phyloP scores from a whole-genome alignment of 2,329 filamentous ascomycete species.

The Hypoxylon sp. region DNA sequence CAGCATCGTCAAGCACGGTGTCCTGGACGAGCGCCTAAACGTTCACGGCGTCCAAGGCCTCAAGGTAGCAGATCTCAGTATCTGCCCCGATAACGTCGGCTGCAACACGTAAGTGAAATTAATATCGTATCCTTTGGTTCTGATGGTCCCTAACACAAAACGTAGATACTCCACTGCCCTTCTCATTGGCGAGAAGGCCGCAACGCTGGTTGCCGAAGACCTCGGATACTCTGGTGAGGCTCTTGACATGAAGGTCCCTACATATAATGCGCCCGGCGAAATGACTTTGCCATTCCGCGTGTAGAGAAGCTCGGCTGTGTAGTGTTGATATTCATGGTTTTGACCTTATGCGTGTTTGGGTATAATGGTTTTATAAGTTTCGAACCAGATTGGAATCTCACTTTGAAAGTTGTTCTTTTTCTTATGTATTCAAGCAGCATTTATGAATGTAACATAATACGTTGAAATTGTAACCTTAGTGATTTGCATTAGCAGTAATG shows the following conservation, averaged over 20 bases:
- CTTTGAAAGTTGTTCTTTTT: not conserved
- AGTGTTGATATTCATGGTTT: not conserved
- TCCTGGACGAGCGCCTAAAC: constrained; percentile 82
- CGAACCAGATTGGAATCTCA: constrained; percentile 31
- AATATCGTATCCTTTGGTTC: constrained; percentile 41
- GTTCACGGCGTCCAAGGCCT: constrained; percentile 83
- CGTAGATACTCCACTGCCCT: constrained; percentile 76
- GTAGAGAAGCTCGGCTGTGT: constrained; percentile 47
- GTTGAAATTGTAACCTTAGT: constrained; percentile 1
- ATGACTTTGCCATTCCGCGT: constrained; percentile 59
- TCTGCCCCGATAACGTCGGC: constrained; percentile 85
- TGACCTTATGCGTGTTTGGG: constrained; percentile 4
- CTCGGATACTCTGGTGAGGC: constrained; percentile 80
- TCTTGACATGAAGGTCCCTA: constrained; percentile 82
- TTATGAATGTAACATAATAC: constrained; percentile 32
- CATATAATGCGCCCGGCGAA: constrained; percentile 72
- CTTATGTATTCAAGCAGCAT: constrained; percentile 6
- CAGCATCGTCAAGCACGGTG: constrained; percentile 84
- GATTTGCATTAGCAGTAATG: not conserved
- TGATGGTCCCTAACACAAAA: constrained; percentile 7
- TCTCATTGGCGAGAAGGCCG: constrained; percentile 82
- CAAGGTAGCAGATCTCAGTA: constrained; percentile 82
- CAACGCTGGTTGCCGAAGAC: constrained; percentile 79
- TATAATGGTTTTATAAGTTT: constrained; percentile 14
- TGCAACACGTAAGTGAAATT: constrained; percentile 71